A percentile compares a stretch with the other conserved stretches of the same genome.
These are phyloP conservation scores for Rehmannia glutinosa DNA, from an alignment of 257 asterid species.

Conservation along the genomic window DNA sequence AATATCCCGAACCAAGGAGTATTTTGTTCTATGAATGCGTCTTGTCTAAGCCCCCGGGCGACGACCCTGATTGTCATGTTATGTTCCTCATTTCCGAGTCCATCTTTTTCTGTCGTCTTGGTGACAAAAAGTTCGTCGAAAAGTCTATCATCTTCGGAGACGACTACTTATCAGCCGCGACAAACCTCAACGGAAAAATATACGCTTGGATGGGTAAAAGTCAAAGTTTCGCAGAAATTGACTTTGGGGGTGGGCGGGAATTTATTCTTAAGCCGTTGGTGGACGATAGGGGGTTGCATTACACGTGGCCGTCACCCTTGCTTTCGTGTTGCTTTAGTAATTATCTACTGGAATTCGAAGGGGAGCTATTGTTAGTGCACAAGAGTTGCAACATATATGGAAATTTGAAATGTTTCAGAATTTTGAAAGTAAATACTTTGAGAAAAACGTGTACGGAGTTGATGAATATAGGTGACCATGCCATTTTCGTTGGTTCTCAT, in stretches of 20 bases:
- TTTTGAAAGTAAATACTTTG: background rate
- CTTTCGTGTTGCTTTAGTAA: background rate
- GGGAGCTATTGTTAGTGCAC: slow-evolving; percentile 1
- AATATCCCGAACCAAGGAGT: too few species aligned
- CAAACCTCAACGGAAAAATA: background rate
- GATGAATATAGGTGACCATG: background rate
- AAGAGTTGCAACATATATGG: background rate
- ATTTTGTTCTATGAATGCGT: background rate
- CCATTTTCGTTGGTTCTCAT: background rate
- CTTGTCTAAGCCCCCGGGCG: background rate
- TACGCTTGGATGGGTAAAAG: background rate
- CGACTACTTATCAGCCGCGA: background rate
- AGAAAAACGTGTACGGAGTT: background rate
- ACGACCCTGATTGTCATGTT: background rate
- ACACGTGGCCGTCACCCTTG: background rate
- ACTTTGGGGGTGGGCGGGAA: background rate
- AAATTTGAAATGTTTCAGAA: background rate
- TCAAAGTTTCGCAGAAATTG: background rate
- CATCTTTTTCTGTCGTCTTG: background rate
- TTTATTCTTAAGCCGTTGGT: background rate
- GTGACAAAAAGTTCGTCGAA: background rate
- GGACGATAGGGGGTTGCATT: background rate
- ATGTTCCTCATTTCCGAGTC: background rate
- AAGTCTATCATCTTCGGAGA: background rate
- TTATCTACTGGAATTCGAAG: background rate